Base-by-base conservation (phyloP, 768 basidiomycete species). In the Trametes gibbosa region DNA sequence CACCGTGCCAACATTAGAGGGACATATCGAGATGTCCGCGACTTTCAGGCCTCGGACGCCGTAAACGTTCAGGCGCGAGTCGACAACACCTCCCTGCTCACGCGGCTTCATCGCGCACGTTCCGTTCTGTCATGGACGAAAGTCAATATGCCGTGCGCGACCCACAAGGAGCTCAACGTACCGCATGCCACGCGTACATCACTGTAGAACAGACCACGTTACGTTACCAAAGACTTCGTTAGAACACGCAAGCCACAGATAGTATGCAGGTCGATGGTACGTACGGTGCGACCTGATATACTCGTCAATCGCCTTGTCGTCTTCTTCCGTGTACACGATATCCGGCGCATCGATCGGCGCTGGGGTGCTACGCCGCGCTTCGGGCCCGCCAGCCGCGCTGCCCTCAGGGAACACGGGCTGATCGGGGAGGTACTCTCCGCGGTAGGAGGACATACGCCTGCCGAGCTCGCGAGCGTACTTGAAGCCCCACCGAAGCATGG, bases 31-130 rank as follows among this genome's bases (percentile, higher is more conserved):
- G 29, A 79, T 37, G 51, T 79, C 77, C 61, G 64, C 16, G 41
- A 65, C 61, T 67, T 88, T 85, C 53, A 89, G 72, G 25, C 78
- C 77, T 62, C 74, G 64, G 2, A 82, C 75, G 0, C 84, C 85
- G 58, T 87, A 86, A 10, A 89, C 85, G 58, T 84, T 84, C 40
- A 88, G 70, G n/a, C 74, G 73, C 41, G 77, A 51, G 66, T 89
- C 84, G 10, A 89, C 82, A 2, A 88, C 87, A 12, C 86, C 86
- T 3, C 79, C 81, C 43, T 76, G 58, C 17, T 81, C 76, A n/a
- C 79, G 76, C 8, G 81, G 76, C 68, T 87, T 86, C 86, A 88
- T 87, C 1, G 84, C 80, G 59, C 85, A 87, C 0, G 85, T 87
- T 37, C 85, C 86, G 12, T 84, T 73, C 84, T 86, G 53, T 1